phyloP scores from a whole-genome alignment of 805 yeast species.

The Lipomyces mesembrius region DNA sequence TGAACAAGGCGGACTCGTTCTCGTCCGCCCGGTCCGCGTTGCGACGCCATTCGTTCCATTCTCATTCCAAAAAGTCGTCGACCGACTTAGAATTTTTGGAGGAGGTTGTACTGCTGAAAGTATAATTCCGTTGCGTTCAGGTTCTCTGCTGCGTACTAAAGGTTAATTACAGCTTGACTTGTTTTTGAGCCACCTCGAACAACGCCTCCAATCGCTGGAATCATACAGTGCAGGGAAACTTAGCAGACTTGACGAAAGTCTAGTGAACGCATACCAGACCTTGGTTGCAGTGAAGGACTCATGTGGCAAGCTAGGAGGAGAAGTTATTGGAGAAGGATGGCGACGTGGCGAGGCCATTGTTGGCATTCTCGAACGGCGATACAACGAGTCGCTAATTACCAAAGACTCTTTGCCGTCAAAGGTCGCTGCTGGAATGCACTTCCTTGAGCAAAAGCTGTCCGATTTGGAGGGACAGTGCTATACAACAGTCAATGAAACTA shows the following conservation, averaged over 20 bases:
- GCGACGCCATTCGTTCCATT: conserved; percentile 24
- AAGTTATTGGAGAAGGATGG: conserved; percentile 44
- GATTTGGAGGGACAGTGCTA: conserved; percentile 44
- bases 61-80: conserved; percentile 25
- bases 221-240: conserved; percentile 42
- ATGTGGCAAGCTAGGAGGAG: conserved; percentile 39
- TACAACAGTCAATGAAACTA: conserved; percentile 25
- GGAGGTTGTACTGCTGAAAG: conserved; percentile 30
- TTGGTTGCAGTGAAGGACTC: conserved; percentile 42
- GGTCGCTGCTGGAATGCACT: conserved; percentile 42
- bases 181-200: conserved; percentile 38
- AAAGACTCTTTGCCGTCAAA: conserved; percentile 38
- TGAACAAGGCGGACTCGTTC: conserved; percentile 13
- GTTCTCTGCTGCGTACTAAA: neutral
- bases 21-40: conserved; percentile 11
- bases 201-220: conserved; percentile 45
- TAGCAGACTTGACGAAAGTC: conserved; percentile 43
- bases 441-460: conserved; percentile 45
- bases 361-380: conserved; percentile 41
- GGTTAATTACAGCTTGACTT: conserved; percentile 32
- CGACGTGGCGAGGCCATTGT: conserved; percentile 45
- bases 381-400: conserved; percentile 30
- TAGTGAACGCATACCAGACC: conserved; percentile 41
- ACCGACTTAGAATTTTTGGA: conserved; percentile 26
- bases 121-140: conserved; percentile 1